phyloP scores from a whole-genome alignment of 192 early-diverging fungal genomes.

The Coemansia sp. region DNA sequence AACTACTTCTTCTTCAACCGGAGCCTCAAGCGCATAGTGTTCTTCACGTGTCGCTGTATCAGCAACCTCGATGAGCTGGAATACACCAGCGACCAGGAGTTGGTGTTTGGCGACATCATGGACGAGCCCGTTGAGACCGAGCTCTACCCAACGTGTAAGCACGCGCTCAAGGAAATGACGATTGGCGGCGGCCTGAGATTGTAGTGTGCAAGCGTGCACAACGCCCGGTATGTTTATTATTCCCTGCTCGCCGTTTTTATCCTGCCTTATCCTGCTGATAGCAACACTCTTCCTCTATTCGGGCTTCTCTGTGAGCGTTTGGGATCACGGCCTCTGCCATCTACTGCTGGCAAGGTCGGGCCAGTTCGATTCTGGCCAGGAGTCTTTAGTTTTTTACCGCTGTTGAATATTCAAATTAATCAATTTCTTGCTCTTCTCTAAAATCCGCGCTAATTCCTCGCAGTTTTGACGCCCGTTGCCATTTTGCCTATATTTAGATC shows the following conservation, averaged over 20 bases:
- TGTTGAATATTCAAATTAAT: neutral
- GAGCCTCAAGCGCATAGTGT: conserved; percentile 85
- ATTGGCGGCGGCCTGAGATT: conserved; percentile 26
- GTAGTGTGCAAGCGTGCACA: conserved; percentile 14
- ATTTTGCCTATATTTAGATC: no score
- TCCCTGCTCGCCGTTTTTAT: no score
- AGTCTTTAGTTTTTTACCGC: conserved; percentile 20
- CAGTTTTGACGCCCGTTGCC: no score
- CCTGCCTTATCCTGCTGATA: no score
- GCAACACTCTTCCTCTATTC: no score
- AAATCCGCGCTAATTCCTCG: no score
- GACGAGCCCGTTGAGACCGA: conserved; percentile 37
- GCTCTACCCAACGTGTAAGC: conserved; percentile 31
- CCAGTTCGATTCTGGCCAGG: conserved; percentile 53
- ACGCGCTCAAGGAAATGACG: conserved; percentile 34
- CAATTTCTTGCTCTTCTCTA: neutral
- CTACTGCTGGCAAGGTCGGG: conserved; percentile 13
- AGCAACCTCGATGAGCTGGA: conserved; percentile 63
- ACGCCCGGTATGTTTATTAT: neutral
- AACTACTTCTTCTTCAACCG: conserved; percentile 98
- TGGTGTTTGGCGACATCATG: conserved; percentile 36
- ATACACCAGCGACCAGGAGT: conserved; percentile 40
- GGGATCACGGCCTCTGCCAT: conserved; percentile 38
- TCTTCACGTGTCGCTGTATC: conserved; percentile 84
- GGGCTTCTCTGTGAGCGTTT: conserved; percentile 53